Percentiles rank a stretch among this genome's conserved stretches.
Conservation (phyloP, 1,284 basidiomycete genomes). For the Pseudozyma thailandica region DNA sequence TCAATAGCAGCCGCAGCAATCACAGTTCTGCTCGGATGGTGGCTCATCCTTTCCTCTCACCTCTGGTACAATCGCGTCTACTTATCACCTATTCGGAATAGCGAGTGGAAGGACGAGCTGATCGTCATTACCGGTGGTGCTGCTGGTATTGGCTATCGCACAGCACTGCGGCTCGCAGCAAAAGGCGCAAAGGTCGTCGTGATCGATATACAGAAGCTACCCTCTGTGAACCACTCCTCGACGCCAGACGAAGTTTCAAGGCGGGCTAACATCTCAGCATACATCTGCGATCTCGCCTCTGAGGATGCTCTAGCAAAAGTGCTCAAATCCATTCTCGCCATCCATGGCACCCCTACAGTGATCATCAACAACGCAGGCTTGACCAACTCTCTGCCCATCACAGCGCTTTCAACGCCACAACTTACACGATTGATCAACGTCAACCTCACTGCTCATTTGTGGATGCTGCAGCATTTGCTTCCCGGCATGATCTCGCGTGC, state of each 20-base stretch:
- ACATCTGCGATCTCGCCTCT: slow-evolving; percentile 53
- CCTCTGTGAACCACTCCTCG: not conserved
- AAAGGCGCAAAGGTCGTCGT: slow-evolving; percentile 84
- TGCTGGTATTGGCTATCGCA: slow-evolving; percentile 85
- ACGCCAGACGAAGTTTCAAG: not conserved
- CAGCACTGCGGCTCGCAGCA: slow-evolving; percentile 83
- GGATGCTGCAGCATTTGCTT: slow-evolving; percentile 90
- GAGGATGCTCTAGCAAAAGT: slow-evolving; percentile 43
- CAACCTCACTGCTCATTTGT: slow-evolving; percentile 89
- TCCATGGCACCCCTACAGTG: slow-evolving; percentile 73
- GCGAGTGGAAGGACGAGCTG: slow-evolving; percentile 42
- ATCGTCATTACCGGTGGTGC: slow-evolving; percentile 72
- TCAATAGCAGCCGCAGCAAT: slow-evolving; percentile 5
- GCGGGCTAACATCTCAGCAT: slow-evolving; percentile 40
- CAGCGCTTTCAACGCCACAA: slow-evolving; percentile 82
- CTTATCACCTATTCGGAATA: slow-evolving; percentile 15
- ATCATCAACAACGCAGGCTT: slow-evolving; percentile 97
- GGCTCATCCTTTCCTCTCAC: slow-evolving; percentile 20
- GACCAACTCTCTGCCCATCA: slow-evolving; percentile 84
- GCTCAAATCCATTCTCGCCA: slow-evolving; percentile 21
- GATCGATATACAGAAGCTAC: slow-evolving; percentile 72
- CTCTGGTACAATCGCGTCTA: slow-evolving; percentile 38
- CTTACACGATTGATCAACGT: slow-evolving; percentile 79
- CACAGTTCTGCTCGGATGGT: slow-evolving; percentile 20
- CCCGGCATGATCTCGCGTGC: slow-evolving; percentile 78